A percentile compares a stretch with the other conserved stretches of the same genome.
Conservation (phyloP, 371 early-diverging fungal species). For the Lichtheimia corymbifera region DNA sequence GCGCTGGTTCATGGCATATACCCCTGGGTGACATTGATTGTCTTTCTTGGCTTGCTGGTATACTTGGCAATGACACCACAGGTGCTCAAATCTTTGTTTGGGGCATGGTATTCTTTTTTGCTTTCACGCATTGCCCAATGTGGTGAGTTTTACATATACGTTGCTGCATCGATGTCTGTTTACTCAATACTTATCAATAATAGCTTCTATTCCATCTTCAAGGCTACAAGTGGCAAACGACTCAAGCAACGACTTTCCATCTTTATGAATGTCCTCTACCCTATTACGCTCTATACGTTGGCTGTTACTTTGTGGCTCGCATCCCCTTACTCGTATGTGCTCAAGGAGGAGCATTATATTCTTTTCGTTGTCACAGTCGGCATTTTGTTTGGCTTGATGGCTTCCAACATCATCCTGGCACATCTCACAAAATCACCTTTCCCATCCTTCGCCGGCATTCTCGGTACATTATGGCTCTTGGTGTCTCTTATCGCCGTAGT, state of each 20-base stretch:
- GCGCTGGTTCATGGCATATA: conserved; percentile 43
- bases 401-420: conserved; percentile 85
- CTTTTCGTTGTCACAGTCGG: conserved; percentile 75
- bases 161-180: no score
- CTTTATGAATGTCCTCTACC: conserved; percentile 13
- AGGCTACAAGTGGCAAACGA: conserved; percentile 56
- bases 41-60: conserved; percentile 17
- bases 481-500: conserved; percentile 17
- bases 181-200: no score
- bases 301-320: conserved; percentile 58
- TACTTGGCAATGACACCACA: conserved; percentile 27
- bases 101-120: conserved; percentile 35
- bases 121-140: conserved; percentile 42
- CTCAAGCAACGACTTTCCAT: conserved; percentile 10
- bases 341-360: conserved; percentile 64
- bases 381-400: conserved; percentile 86
- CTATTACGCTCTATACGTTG: conserved; percentile 12
- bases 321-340: conserved; percentile 66
- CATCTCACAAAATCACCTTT: conserved; percentile 81
- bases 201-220: conserved; percentile 51
- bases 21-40: conserved; percentile 25
- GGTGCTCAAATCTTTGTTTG: conserved; percentile 42
- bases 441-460: conserved; percentile 68
- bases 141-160: conserved; percentile 25
- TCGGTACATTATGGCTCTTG: conserved; percentile 18